A percentile compares a stretch with the other conserved stretches of the same genome.
These are phyloP conservation scores for Nicotiana undulata DNA, from an alignment of 257 asterid genomes.

Conservation along the genomic window DNA sequence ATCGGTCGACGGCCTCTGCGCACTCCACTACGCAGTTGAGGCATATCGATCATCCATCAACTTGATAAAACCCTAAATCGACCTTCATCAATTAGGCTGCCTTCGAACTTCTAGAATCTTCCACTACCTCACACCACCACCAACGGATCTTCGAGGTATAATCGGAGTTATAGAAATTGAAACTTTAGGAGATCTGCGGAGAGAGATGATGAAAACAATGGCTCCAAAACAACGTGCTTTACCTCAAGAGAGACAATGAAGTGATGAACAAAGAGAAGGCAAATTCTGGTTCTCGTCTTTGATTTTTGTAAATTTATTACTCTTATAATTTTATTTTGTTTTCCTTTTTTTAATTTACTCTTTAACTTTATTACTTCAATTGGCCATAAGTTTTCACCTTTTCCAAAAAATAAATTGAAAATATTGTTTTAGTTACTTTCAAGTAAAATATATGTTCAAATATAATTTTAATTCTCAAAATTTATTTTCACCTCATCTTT, in stretches of 20 bases:
- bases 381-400: too few relatives aligned
- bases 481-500: too few relatives aligned
- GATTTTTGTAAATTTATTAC: not conserved
- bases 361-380: not conserved
- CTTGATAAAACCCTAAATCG: conserved; percentile 7
- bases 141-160: conserved; percentile 16
- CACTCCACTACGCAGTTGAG: conserved; percentile 50
- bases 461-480: too few relatives aligned
- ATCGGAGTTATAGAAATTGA: not conserved
- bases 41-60: conserved; percentile 34
- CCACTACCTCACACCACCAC: not conserved
- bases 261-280: not conserved
- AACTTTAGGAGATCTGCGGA: conserved; percentile 10
- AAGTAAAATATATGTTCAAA: too few relatives aligned
- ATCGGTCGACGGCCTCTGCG: conserved; percentile 36
- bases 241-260: not conserved
- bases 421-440: too few relatives aligned
- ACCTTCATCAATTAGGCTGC: conserved; percentile 18
- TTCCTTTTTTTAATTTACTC: too few relatives aligned
- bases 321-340: not conserved
- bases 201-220: not conserved
- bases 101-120: conserved; percentile 4
- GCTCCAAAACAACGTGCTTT: not conserved
- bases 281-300: not conserved
- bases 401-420: too few relatives aligned